Base-by-base conservation (phyloP, 192 early-diverging fungal genomes). In the Gaertneriomyces semiglobifer region DNA sequence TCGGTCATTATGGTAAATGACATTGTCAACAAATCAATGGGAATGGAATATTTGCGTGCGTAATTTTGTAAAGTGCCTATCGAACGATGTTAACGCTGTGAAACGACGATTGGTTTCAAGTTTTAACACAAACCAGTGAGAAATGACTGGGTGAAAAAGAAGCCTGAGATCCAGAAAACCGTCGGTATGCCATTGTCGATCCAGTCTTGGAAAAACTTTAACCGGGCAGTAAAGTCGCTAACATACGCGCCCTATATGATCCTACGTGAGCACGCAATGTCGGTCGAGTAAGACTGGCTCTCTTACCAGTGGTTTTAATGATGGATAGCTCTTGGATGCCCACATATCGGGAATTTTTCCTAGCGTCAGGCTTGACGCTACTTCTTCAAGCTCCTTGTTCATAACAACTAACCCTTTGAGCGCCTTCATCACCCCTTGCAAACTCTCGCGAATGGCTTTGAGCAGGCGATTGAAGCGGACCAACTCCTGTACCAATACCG, bases 91-190 rank as follows among this genome's bases (percentile, higher is more conserved):
- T 20, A 10, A 20, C n/a, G 60, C 20, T 7, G 0, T 4, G 60
- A 38, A 19, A 20, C 10, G 38, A 53, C 50, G 3, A 2, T 3
- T 16, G 18, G 53, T n/a, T 70, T 6, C 5, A 0, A 39, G 50
- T 33, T 16, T 11, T 53, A 10, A 20, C 42, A 18, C 52, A 19
- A 66, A 79, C 83, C 83, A 18, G 83, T 86, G 42, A 86, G 62
- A 58, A 86, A 86, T 14, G 84, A 81, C 61, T 86, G 84, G 9
- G 84, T 86, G 64, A 86, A 86, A 69, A 73, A 86, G 65, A 86
- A 86, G 10, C 84, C 84, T 3, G 84, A 86, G 16, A 86, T 82
- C 84, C 84, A 86, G 58, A 86, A 86, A 0, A 86, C 84, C 7
- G 66, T 41, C 6, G 84, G 84, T 20, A 70, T 69, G 18, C 69